Percentiles rank a stretch among this genome's conserved stretches.
Conservation (phyloP, 148 eudicot species). For the Drosera capensis region DNA sequence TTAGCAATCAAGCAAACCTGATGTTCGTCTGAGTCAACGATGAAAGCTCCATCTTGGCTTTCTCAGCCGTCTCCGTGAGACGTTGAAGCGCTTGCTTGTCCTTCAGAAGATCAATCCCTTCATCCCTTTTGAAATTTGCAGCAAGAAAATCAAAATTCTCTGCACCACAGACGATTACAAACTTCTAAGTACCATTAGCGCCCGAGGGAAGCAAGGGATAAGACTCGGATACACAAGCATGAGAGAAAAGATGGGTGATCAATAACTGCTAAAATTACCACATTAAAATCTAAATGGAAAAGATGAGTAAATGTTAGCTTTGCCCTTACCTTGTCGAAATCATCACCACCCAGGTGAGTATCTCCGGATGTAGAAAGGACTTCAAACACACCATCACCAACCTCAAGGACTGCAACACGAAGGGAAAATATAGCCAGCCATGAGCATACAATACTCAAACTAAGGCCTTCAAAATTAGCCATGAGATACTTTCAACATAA, state of each 20-base stretch:
- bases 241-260: background rate
- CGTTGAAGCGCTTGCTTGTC: conserved; percentile 99
- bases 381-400: conserved; percentile 98
- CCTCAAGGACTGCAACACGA: conserved; percentile 68
- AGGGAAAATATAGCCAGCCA: background rate
- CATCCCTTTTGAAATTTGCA: conserved; percentile 56
- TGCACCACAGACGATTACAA: conserved; percentile 15
- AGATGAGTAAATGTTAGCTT: background rate
- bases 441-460: too few relatives aligned
- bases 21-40: conserved; percentile 83
- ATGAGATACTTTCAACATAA: too few relatives aligned
- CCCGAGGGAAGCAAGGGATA: background rate
- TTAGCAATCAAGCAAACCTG: conserved; percentile 24
- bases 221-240: background rate
- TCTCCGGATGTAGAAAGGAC: conserved; percentile 97
- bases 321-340: conserved; percentile 80
- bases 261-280: background rate
- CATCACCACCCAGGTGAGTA: conserved; percentile 98
- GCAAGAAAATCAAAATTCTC: conserved; percentile 98
- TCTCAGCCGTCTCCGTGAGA: conserved; percentile 91
- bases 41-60: conserved; percentile 96
- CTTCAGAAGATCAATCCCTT: conserved; percentile 87
- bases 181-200: background rate
- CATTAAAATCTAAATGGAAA: background rate
- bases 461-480: too few relatives aligned